Evolutionary conservation across 2,329 filamentous ascomycete species (phyloP).

Genomic region (Pseudocercospora eumusae): DNA sequence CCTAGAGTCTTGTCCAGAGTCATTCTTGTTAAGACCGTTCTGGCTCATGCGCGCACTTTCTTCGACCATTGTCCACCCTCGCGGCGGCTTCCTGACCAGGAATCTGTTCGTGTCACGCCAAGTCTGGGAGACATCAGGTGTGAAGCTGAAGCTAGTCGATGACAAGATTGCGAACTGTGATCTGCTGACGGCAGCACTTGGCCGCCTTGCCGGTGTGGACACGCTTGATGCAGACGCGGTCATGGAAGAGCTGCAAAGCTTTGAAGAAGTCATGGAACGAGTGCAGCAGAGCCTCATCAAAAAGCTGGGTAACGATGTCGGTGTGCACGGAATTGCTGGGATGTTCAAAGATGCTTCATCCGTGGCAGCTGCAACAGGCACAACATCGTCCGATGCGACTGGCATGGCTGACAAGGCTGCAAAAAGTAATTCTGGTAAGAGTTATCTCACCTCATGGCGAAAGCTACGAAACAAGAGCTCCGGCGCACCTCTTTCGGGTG

Average conservation of each 20-base stretch:
- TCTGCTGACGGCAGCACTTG: slow-evolving; percentile 79
- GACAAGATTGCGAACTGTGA: slow-evolving; percentile 95
- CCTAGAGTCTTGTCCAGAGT: slow-evolving; percentile 87
- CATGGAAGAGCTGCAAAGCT: slow-evolving; percentile 86
- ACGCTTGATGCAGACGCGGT: slow-evolving; percentile 89
- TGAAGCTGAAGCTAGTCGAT: slow-evolving; percentile 87
- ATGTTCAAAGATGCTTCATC: slow-evolving; percentile 70
- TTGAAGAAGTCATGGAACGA: slow-evolving; percentile 84
- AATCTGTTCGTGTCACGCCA: slow-evolving; percentile 90
- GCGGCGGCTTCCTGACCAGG: slow-evolving; percentile 87
- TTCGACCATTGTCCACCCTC: slow-evolving; percentile 86
- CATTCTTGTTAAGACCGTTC: slow-evolving; percentile 87
- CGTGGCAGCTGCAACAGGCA: slow-evolving; percentile 21
- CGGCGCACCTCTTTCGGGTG: slow-evolving; percentile 44
- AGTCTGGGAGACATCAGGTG: slow-evolving; percentile 89
- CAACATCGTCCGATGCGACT: slow-evolving; percentile 35
- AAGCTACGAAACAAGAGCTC: slow-evolving; percentile 89
- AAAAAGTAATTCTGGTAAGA: slow-evolving; percentile 67
- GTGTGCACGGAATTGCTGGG: slow-evolving; percentile 69
- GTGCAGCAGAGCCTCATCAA: slow-evolving; percentile 75
- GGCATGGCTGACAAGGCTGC: slow-evolving; percentile 42
- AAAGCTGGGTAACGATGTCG: slow-evolving; percentile 91
- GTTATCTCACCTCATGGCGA: slow-evolving; percentile 82
- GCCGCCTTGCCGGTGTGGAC: slow-evolving; percentile 72
- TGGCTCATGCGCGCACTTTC: slow-evolving; percentile 97